These are phyloP conservation scores for Aspergillus nidulans DNA, from an alignment of 495 filamentous ascomycete genomes.

Conservation along the genomic window DNA sequence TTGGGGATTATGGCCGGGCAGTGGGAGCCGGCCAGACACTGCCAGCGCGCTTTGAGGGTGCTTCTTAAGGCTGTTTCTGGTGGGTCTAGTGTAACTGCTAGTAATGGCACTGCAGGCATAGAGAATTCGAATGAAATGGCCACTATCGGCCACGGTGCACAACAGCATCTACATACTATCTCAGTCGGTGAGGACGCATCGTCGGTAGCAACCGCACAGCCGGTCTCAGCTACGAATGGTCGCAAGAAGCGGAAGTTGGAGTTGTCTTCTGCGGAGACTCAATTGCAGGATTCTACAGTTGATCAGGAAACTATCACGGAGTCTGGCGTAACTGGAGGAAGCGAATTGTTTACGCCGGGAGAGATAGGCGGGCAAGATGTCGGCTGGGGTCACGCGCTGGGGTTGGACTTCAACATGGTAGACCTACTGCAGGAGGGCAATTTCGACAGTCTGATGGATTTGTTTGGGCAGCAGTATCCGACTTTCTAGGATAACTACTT, in stretches of 20 bases:
- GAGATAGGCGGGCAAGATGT: slow-evolving; percentile 2
- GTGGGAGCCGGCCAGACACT: slow-evolving; percentile 41
- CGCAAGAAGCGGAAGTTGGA: neutral
- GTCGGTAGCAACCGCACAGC: neutral
- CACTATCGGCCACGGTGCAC: too few species aligned
- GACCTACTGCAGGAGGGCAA: slow-evolving; percentile 35
- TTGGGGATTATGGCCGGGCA: slow-evolving; percentile 33
- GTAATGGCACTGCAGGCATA: too few species aligned
- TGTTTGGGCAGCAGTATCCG: slow-evolving; percentile 36
- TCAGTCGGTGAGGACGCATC: neutral
- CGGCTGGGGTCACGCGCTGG: slow-evolving; percentile 16
- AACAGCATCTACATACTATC: neutral
- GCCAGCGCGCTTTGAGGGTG: slow-evolving; percentile 29
- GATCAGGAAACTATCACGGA: neutral
- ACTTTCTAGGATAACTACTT: slow-evolving; percentile 19
- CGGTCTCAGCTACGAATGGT: neutral
- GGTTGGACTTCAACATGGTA: slow-evolving; percentile 37
- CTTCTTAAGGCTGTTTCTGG: slow-evolving; percentile 23
- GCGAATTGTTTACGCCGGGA: neutral
- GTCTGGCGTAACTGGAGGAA: neutral
- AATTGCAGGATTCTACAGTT: neutral
- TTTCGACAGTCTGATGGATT: slow-evolving; percentile 36
- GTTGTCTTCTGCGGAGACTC: neutral
- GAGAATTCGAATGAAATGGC: too few species aligned
- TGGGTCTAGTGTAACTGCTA: neutral